Conservation (phyloP, 2,329 filamentous ascomycete species). For the Ophiostoma angusticollis region DNA sequence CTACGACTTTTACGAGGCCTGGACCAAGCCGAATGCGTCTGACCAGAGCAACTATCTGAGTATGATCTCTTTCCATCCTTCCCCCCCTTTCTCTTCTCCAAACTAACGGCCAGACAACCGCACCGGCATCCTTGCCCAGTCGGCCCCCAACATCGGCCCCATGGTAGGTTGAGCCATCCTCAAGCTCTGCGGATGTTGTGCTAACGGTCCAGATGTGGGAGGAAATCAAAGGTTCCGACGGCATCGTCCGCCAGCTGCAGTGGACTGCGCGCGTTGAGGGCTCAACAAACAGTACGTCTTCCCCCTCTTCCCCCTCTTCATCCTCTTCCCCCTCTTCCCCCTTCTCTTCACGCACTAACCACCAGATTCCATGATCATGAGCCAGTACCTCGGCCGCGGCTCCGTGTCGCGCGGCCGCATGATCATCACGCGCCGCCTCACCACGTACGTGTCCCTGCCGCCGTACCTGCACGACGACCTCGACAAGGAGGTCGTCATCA, state of each 20-base stretch:
- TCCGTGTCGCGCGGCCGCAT: conserved; percentile 48
- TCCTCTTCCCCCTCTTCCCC: too few relatives aligned
- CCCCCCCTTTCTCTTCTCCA: too few relatives aligned
- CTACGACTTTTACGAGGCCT: conserved; percentile 56
- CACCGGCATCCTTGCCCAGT: conserved; percentile 49
- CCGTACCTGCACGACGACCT: conserved; percentile 47
- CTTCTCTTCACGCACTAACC: too few relatives aligned
- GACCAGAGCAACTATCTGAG: conserved; percentile 36
- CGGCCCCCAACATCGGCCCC: conserved; percentile 53
- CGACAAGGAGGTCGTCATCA: conserved; percentile 51
- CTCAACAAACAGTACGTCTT: conserved; percentile 12
- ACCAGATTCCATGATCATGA: conserved; percentile 34
- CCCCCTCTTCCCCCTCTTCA: too few relatives aligned
- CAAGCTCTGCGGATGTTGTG: too few relatives aligned
- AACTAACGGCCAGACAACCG: too few relatives aligned
- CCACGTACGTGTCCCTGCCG: conserved; percentile 43
- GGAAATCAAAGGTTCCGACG: conserved; percentile 42
- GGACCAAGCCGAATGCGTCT: conserved; percentile 29
- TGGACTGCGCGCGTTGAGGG: conserved; percentile 36
- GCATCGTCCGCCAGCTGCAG: conserved; percentile 49
- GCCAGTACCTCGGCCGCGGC: conserved; percentile 52
- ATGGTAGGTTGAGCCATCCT: too few relatives aligned
- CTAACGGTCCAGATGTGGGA: too few relatives aligned
- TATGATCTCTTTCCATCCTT: too few relatives aligned
- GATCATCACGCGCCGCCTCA: conserved; percentile 44